Evolutionary conservation across 2,329 filamentous ascomycete species (phyloP).

Genomic region (Aspergillus fijiensis): DNA sequence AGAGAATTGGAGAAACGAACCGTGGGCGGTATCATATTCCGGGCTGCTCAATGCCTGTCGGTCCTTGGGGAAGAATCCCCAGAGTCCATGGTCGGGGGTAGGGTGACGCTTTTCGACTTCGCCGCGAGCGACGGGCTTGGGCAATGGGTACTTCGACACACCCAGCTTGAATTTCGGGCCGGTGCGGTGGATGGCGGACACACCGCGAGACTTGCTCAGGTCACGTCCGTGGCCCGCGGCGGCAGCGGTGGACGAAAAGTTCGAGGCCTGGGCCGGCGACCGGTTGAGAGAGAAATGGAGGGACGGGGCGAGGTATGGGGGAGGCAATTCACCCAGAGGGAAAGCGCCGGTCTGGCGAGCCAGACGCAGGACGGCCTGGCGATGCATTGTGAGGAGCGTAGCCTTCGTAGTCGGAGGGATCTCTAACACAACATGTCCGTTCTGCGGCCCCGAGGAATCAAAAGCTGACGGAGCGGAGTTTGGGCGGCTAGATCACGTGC

Average conservation of each 20-base stretch:
- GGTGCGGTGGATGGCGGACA: conserved; percentile 76
- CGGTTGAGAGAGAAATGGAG: conserved; percentile 38
- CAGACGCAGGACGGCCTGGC: conserved; percentile 35
- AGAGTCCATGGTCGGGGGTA: conserved; percentile 80
- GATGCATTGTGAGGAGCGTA: conserved; percentile 35
- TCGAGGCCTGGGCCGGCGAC: conserved; percentile 33
- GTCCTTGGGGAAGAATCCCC: conserved; percentile 80
- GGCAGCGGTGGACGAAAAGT: conserved; percentile 57
- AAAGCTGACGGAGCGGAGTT: conserved; percentile 19
- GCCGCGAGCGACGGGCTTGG: conserved; percentile 65
- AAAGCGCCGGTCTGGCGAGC: conserved; percentile 34
- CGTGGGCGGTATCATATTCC: conserved; percentile 68
- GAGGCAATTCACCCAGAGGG: conserved; percentile 41
- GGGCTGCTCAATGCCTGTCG: conserved; percentile 70
- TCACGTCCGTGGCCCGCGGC: conserved; percentile 60
- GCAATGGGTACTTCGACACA: conserved; percentile 69
- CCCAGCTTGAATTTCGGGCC: conserved; percentile 73
- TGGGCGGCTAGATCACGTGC: conserved; percentile 29
- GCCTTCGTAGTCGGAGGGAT: conserved; percentile 9
- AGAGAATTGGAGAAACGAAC: conserved; percentile 38
- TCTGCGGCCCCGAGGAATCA: conserved; percentile 19
- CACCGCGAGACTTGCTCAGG: conserved; percentile 74
- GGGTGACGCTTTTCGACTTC: conserved; percentile 49
- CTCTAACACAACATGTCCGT: conserved; percentile 17
- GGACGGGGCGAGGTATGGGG: conserved; percentile 46